phyloP scores from a whole-genome alignment of 1,139 yeast species.

The Candida labiduridarum region DNA sequence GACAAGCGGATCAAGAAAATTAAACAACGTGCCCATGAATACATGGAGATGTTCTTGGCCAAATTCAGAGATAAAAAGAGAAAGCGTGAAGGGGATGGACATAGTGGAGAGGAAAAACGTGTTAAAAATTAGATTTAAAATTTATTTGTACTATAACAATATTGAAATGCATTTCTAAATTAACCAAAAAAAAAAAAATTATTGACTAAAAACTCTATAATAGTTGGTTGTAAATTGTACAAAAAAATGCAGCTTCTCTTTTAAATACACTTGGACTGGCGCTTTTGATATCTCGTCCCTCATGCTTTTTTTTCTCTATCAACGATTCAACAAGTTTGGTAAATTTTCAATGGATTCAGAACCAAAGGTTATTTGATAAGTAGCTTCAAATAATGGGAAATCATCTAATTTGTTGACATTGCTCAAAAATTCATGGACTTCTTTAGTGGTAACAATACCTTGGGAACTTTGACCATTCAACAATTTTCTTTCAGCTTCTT shows the following conservation, averaged over 20 bases:
- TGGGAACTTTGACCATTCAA: constrained; percentile 94
- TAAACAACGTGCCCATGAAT: constrained; percentile 60
- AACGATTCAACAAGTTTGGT: constrained; percentile 60
- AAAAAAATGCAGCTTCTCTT: neutral
- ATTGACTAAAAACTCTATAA: neutral
- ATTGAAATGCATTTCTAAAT: constrained; percentile 2
- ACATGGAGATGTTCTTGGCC: constrained; percentile 73
- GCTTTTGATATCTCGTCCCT: too few species aligned
- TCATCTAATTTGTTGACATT: constrained; percentile 62
- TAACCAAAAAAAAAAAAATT: neutral
- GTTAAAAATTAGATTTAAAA: neutral
- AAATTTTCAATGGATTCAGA: constrained; percentile 63
- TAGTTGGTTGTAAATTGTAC: neutral
- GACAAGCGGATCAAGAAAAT: constrained; percentile 69
- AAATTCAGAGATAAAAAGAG: constrained; percentile 45
- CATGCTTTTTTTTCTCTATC: too few species aligned
- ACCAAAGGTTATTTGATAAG: constrained; percentile 79
- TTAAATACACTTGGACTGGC: neutral
- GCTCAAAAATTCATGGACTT: constrained; percentile 81
- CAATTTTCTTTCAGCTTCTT: constrained; percentile 77
- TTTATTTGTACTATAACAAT: neutral
- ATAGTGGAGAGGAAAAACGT: constrained; percentile 10
- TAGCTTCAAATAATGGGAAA: constrained; percentile 87
- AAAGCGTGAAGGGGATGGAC: constrained; percentile 4
- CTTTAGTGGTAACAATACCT: constrained; percentile 86